A percentile compares a stretch with the other conserved stretches of the same genome.
Conservation (phyloP, 2,329 filamentous ascomycete species). For the Epichloe sibirici region DNA sequence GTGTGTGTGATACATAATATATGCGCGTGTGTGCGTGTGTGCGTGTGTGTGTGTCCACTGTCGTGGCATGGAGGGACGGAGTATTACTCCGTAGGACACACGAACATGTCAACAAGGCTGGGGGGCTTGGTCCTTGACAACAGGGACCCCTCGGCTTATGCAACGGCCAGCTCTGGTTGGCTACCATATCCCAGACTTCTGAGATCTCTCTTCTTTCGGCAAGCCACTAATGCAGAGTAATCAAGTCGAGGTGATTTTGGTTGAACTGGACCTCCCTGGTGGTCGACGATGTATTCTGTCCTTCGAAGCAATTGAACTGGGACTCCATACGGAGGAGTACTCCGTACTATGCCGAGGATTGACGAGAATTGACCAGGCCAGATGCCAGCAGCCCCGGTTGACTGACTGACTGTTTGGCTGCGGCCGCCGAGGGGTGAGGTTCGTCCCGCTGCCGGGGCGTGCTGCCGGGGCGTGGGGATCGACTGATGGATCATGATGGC, state of each 20-base stretch:
- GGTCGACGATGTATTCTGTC: not conserved
- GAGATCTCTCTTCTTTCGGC: slow-evolving; percentile 20
- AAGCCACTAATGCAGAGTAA: slow-evolving; percentile 22
- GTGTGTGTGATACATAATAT: not conserved
- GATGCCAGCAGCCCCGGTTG: too few species aligned
- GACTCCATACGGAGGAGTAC: too few species aligned
- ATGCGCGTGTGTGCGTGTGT: not conserved
- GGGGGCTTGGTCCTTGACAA: not conserved
- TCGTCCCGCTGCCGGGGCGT: too few species aligned
- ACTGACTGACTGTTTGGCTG: too few species aligned
- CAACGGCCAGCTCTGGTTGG: slow-evolving; percentile 13
- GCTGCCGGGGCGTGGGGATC: too few species aligned
- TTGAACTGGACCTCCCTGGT: not conserved
- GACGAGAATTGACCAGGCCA: too few species aligned
- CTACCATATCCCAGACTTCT: slow-evolving; percentile 16
- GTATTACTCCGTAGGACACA: not conserved
- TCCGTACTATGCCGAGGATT: too few species aligned
- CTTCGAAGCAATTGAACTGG: too few species aligned
- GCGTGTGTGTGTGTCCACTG: not conserved
- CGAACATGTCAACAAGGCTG: not conserved
- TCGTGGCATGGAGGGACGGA: not conserved
- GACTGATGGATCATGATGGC: too few species aligned
- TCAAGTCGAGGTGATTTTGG: not conserved
- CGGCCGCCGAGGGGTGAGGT: too few species aligned
- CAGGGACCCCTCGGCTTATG: not conserved